Evolutionary conservation across 371 early-diverging fungal species (phyloP).

Genomic region (Circinella minor): DNA sequence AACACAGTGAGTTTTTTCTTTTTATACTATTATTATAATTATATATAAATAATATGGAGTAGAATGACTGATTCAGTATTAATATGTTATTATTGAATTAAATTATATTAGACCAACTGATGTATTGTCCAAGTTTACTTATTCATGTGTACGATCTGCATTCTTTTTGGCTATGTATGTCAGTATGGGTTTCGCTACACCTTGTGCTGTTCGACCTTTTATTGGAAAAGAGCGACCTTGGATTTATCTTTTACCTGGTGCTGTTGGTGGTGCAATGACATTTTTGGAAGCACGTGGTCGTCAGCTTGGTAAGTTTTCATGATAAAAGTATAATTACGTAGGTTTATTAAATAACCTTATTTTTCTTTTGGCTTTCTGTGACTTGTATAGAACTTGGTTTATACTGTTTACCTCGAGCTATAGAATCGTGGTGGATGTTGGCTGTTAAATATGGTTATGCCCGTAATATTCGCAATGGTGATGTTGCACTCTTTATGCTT

Average conservation of each 20-base stretch:
- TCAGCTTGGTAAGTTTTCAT: conserved; percentile 48
- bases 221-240: conserved; percentile 58
- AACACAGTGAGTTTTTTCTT: conserved; percentile 41
- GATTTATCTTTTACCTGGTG: conserved; percentile 68
- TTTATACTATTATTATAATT: neutral
- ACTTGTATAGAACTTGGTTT: conserved; percentile 70
- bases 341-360: too few species aligned
- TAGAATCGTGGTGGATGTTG: conserved; percentile 76
- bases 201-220: conserved; percentile 68
- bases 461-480: conserved; percentile 56
- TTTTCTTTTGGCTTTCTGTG: neutral
- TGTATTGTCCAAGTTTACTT: conserved; percentile 44
- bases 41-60: too few species aligned
- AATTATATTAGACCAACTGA: conserved; percentile 33
- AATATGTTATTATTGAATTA: neutral
- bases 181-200: conserved; percentile 61
- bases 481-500: conserved; percentile 68
- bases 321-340: too few species aligned
- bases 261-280: conserved; percentile 70
- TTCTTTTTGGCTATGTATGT: conserved; percentile 78
- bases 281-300: conserved; percentile 80
- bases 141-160: conserved; percentile 69
- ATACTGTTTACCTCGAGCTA: conserved; percentile 82
- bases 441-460: conserved; percentile 49
- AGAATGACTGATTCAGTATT: too few species aligned